Base-by-base conservation (phyloP, 2,329 filamentous ascomycete species). In the Westerdykella sp. region DNA sequence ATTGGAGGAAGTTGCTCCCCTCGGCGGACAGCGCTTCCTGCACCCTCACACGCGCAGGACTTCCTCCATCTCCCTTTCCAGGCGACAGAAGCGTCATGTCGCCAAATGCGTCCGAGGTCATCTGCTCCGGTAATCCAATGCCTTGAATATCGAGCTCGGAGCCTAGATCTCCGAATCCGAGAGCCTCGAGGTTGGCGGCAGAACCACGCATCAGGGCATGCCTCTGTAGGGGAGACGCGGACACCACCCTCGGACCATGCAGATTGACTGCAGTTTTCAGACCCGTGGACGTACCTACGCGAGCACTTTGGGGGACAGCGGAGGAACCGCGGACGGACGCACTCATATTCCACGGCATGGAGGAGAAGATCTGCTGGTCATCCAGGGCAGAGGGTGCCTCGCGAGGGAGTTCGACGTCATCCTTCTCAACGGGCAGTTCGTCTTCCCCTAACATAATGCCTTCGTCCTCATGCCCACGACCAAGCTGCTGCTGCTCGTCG, bases 271-370 rank as follows among this genome's bases (percentile, higher is more conserved):
- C 50, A 11, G 3, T 9, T 9, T 32, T 65, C 5, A 52, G 54
- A 21, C 65, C 61, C 25, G 59, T 35, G 6, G 32, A 52, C 43
- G 68, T 53, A 11, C 68, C 73, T 18, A 71, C 67, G 21, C 68
- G 72, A 25, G 59, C 64, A 41, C 69, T 71, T 15, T 63, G 65
- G 40, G 65, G 60, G 35, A 64, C 54, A 15, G 55, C 64, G 22
- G 65, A 70, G 32, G 78, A 81, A 41, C 74, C 74, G 41, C 74
- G 71, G 4, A 74, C 57, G 2, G 78, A 80, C 3, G 76, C 73
- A 6, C 73, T 78, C 36, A 76, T 68, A 50, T 85, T 85, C 83
- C 83, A 86, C 10, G 83, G 83, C 74, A 85, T 80, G n/a, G 75
- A 69, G 4, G 76, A 79, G 18, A 79, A 78, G 22, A 78, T 75